Evolutionary conservation across 192 early-diverging fungal genomes (phyloP).

Genomic region (Dissophora globulifera): DNA sequence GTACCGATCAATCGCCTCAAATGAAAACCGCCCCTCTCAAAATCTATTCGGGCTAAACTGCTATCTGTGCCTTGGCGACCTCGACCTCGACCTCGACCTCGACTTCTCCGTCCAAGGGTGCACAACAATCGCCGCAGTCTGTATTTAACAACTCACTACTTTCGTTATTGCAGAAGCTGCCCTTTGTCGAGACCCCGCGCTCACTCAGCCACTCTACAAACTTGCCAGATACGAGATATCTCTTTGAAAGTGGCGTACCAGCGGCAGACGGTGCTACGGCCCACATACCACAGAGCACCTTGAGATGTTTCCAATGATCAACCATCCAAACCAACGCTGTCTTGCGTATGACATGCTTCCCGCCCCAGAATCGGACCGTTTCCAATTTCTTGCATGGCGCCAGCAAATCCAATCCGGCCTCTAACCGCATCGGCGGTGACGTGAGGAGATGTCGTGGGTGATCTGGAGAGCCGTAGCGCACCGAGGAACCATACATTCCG

Average conservation of each 20-base stretch:
- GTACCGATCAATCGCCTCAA: too few relatives aligned
- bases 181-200: background rate
- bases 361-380: slow-evolving; percentile 10
- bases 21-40: too few relatives aligned
- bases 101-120: background rate
- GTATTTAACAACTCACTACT: background rate
- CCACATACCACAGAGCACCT: background rate
- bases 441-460: background rate
- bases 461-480: background rate
- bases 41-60: too few relatives aligned
- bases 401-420: slow-evolving; percentile 2
- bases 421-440: background rate
- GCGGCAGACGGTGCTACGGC: background rate
- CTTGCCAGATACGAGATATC: too few relatives aligned
- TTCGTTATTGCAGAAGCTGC: background rate
- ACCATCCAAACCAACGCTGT: slow-evolving; percentile 11
- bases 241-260: background rate
- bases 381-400: background rate
- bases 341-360: background rate
- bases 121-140: background rate
- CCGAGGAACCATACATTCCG: background rate
- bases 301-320: slow-evolving; percentile 4
- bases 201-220: background rate
- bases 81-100: too few relatives aligned
- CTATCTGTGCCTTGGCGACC: too few relatives aligned